Base-by-base conservation (phyloP, 768 basidiomycete genomes). In the Leccinum sublutescens region DNA sequence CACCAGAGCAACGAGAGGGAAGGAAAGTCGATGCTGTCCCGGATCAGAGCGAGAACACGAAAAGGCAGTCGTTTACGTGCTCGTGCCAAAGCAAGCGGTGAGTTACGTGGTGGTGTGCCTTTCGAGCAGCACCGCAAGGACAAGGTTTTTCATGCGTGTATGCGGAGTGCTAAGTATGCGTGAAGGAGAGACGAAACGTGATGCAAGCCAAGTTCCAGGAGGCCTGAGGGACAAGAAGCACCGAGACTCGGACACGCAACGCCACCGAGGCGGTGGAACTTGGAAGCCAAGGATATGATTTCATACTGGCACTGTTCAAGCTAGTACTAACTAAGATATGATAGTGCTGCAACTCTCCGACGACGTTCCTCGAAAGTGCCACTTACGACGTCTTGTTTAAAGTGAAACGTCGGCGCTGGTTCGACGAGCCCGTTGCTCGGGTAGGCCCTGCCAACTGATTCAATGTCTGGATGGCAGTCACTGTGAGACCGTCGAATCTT, bases 111-210 rank as follows among this genome's bases (percentile, higher is more conserved):
- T 33, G 51, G 55, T 52, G 69, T 70, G 54, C 66, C 64, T 70
- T 36, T 60, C 54, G n/a, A 43, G 10, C 43, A 63, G 68, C 70
- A 70, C 69, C 54, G 68, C 68, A 71, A 71, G 69, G 68, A 66
- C 64, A 69, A 68, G 65, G 65, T 71, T 70, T 70, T 47, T 54
- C 51, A 19, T 17, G 50, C 43, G n/a, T 36, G 45, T 19, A 45
- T 45, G 43, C 19, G 43, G 43, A 19, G 43, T 45, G 43, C 10
- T 51, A 14, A 34, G 33, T 34, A 25, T 17, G 45, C 34, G 17
- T 43, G 45, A 51, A 54, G 36, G 45, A 36, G 50, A 60, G 40
- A 61, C 23, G 55, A 54, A 55, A 21, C 31, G 43, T 45, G 43
- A 45, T 19, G 43, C 12, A 19, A 19, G 43, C 43, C 43, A 34